Base-by-base conservation (phyloP, 768 basidiomycete genomes). In the Roridomyces roridus region DNA sequence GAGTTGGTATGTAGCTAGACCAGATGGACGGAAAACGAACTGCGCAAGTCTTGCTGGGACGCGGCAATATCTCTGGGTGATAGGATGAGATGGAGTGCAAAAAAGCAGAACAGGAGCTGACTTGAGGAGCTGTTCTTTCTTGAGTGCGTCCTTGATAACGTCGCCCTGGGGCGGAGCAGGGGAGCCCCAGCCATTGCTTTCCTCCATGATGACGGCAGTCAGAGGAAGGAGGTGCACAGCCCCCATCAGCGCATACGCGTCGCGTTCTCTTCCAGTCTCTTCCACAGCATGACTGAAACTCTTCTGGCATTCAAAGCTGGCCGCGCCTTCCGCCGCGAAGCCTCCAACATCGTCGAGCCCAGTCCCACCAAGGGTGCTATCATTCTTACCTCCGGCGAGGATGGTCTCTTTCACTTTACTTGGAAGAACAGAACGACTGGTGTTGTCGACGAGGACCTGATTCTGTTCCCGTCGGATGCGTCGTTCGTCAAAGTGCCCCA, bases 391-490 rank as follows among this genome's bases (percentile, higher is more conserved):
- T 85, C 81, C 55, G 85, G 83, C 36, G 91, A 92, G 0, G 92
- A 94, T 61, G 89, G 85, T 6, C 76, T 92, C 45, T 69, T 93
- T 57, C 92, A 89, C 70, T 90, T 94, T 63, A 75, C 83, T 49
- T 94, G 92, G 92, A 89, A 85, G 75, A 86, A 91, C 68, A 77
- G 91, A 65, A 75, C 76, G 12, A 87, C 85, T 3, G 80, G 83
- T 41, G 72, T 72, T 14, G 71, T 80, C 9, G 87, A 87, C 63
- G 91, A 93, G 91, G 94, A 97, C 66, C 74, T 95, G 51, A 93
- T 96, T 60, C 74, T 96, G 49, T 92, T 96, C 70, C 92, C 93
- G 1, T 82, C 84, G 2, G 94, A 97, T 71, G 94, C 94, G 4
- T 83, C 80, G 1, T 93, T 97, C 68, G 79, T 80, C 63, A 89